Evolutionary conservation across 768 basidiomycete species (phyloP), one percentile per base, ranked within the genome.

Genomic region (Boletus patriciae): DNA sequence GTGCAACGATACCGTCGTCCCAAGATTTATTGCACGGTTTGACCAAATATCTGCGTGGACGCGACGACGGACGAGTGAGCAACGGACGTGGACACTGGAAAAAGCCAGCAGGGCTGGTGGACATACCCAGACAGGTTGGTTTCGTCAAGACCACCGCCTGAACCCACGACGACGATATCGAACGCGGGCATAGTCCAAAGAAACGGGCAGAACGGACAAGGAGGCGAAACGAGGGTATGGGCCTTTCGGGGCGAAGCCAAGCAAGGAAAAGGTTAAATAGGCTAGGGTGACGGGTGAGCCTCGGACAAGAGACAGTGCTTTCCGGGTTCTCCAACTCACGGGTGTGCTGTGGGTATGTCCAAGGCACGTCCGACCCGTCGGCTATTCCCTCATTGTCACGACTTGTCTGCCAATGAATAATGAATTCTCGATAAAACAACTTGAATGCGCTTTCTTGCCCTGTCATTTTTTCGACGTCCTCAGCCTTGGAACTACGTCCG

Each of bases 111-210:
- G 3, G 40, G 18, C 19, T 3, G 3, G 6, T 40, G 0, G 44
- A 80, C 87, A 62, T 70, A 93, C 94, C 84, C 88, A 27, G 90
- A 92, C 60, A 97, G 73, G 74, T 98, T 91, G 23, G 86, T 88
- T 73, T 98, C 95, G 63, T 87, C 81, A 9, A 92, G 93, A 47
- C 95, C 95, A 44, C 95, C 95, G 54, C 94, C 92, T 63, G 85
- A 83, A 46, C 87, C 95, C 37, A 93, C 84, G 62, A 89, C 87
- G 57, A 92, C 75, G 62, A 93, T 66, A 69, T 91, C 85, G 70
- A 93, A 92, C 11, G 70, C 64, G 52, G 78, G 73, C 79, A 78
- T n/a, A n/a, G n/a, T n/a, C n/a, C n/a, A n/a, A n/a, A n/a, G n/a
- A 25, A 13, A 15, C 18, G n/a, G 0, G 19, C 18, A n/a, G 49